Conservation (phyloP, 176 grass and related monocot species). For the Cenchrus fungigraminus region DNA sequence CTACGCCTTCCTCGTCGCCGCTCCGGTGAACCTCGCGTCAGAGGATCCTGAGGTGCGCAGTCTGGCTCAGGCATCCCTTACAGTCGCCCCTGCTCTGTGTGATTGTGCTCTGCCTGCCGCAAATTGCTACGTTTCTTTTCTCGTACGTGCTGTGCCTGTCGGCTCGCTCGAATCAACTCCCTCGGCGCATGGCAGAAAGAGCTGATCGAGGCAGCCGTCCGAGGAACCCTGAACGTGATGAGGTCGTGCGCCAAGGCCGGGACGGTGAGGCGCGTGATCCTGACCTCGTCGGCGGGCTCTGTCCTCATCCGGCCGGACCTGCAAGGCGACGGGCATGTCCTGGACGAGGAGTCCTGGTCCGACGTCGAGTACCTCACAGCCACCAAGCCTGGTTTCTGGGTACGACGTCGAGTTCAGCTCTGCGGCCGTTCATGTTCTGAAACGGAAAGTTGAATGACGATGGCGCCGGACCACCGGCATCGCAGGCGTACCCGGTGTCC, state of each 20-base stretch:
- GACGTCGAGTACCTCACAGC: background rate
- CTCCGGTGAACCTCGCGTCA: constrained; percentile 54
- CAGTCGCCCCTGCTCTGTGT: background rate
- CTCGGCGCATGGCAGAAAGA: constrained; percentile 37
- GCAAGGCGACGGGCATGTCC: constrained; percentile 27
- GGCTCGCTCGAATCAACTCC: too few species aligned
- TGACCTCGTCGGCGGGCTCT: constrained; percentile 53
- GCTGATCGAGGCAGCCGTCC: constrained; percentile 46
- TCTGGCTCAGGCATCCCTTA: background rate
- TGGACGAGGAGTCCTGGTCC: constrained; percentile 39
- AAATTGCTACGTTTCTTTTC: background rate
- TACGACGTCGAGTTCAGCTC: background rate
- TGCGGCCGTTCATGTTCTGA: too few species aligned
- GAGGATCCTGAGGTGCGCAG: constrained; percentile 50
- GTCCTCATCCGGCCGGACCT: constrained; percentile 4
- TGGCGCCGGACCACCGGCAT: too few species aligned
- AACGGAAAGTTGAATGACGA: too few species aligned
- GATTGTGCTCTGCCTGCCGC: too few species aligned
- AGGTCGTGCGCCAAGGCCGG: constrained; percentile 55
- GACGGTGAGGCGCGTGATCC: constrained; percentile 52
- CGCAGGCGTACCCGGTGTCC: background rate
- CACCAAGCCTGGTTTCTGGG: background rate
- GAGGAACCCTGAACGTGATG: constrained; percentile 57
- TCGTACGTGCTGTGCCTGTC: too few species aligned
- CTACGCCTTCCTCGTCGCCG: constrained; percentile 67